Conservation (phyloP, 805 yeast species). For the Lipomyces anomalus region DNA sequence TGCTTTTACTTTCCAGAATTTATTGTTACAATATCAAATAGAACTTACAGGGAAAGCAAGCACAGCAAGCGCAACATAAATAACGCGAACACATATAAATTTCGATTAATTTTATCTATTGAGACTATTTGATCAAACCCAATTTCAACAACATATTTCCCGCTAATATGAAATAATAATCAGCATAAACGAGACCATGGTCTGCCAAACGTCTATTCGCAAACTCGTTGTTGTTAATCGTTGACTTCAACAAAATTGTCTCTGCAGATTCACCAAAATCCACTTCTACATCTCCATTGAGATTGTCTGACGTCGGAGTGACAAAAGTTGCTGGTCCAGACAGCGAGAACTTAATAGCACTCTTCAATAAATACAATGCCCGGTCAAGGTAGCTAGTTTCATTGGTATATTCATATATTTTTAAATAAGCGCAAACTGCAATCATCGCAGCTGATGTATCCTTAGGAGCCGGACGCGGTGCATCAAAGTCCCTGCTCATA, state of each 20-base stretch:
- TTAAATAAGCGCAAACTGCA: constrained; percentile 29
- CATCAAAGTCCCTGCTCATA: constrained; percentile 32
- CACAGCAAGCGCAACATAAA: no score
- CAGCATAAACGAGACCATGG: constrained; percentile 33
- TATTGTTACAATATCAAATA: no score
- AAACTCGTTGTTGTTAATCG: constrained; percentile 29
- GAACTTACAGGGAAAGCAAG: no score
- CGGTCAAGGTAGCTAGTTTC: constrained; percentile 18
- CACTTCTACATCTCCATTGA: no score
- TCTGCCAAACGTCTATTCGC: constrained; percentile 18
- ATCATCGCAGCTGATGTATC: constrained; percentile 32
- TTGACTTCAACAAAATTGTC: no score
- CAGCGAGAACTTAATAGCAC: constrained; percentile 21
- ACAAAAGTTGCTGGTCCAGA: constrained; percentile 23
- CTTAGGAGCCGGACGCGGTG: constrained; percentile 26
- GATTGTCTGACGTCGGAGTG: no score
- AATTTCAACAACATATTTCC: constrained; percentile 32
- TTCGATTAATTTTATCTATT: no score
- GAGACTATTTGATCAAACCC: constrained; percentile 22
- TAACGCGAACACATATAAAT: no score
- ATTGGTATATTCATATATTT: constrained; percentile 23
- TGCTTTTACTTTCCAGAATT: no score
- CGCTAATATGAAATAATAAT: constrained; percentile 30
- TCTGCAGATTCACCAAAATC: no score
- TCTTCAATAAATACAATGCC: constrained; percentile 23